phyloP scores from a whole-genome alignment of 768 basidiomycete genomes.

The Leccinum incarnatum region DNA sequence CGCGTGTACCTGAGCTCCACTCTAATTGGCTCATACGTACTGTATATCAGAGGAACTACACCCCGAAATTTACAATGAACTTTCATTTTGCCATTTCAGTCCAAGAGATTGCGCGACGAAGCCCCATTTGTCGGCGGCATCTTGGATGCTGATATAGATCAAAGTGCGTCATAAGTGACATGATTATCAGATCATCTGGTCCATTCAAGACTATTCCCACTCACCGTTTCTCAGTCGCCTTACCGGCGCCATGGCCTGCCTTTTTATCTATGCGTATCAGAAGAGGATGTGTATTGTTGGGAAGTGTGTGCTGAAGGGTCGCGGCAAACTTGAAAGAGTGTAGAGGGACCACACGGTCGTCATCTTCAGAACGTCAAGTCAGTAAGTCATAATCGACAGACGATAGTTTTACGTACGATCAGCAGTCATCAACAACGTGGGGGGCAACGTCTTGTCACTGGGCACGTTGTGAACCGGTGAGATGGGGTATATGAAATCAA shows the following conservation, averaged over 20 bases:
- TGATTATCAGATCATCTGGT: slow-evolving; percentile 3
- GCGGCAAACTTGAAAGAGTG: slow-evolving; percentile 85
- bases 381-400: slow-evolving; percentile 2
- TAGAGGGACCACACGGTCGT: slow-evolving; percentile 83
- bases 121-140: slow-evolving; percentile 74
- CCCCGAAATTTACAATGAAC: slow-evolving; percentile 5
- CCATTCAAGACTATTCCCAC: neutral
- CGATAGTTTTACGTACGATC: slow-evolving; percentile 55
- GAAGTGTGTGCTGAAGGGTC: slow-evolving; percentile 63
- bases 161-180: neutral
- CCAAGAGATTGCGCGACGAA: slow-evolving; percentile 71
- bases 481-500: slow-evolving; percentile 79
- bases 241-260: slow-evolving; percentile 79
- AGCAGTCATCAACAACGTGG: slow-evolving; percentile 75
- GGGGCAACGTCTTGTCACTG: slow-evolving; percentile 56
- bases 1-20: neutral
- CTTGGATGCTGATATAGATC: slow-evolving; percentile 55
- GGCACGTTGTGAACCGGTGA: slow-evolving; percentile 83
- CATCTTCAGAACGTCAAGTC: slow-evolving; percentile 45
- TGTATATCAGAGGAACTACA: neutral
- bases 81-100: slow-evolving; percentile 34
- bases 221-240: slow-evolving; percentile 68
- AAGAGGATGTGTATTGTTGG: slow-evolving; percentile 69
- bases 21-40: neutral
- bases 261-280: slow-evolving; percentile 78